Conservation (phyloP, 164 flowering plant genomes). For the Vitis riparia region DNA sequence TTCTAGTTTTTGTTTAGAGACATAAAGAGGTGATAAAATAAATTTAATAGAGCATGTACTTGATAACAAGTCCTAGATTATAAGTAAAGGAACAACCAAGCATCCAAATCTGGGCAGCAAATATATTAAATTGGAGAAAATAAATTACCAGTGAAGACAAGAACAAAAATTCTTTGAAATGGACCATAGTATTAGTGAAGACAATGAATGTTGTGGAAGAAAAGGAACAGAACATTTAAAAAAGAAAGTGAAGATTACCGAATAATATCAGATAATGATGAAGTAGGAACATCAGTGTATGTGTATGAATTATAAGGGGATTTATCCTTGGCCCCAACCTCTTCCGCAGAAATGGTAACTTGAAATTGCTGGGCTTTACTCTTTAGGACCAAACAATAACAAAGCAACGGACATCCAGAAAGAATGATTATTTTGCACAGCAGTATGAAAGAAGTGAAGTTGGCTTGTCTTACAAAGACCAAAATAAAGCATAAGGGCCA, state of each 20-base stretch:
- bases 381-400: constrained; percentile 14
- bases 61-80: no score
- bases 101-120: no score
- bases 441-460: neutral
- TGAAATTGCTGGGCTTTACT: constrained; percentile 30
- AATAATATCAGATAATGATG: constrained; percentile 52
- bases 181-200: no score
- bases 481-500: neutral
- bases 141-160: neutral
- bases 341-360: constrained; percentile 55
- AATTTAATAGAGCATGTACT: no score
- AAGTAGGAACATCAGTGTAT: constrained; percentile 41
- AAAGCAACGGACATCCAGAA: neutral
- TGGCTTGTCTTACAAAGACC: neutral
- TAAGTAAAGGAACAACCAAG: no score
- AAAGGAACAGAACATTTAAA: no score
- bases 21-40: no score
- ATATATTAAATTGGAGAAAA: neutral
- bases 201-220: no score
- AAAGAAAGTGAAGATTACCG: constrained; percentile 35
- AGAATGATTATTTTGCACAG: neutral
- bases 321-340: constrained; percentile 55
- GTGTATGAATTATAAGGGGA: constrained; percentile 58
- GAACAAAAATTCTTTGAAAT: neutral
- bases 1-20: no score